These are phyloP conservation scores for Hortaea werneckii DNA, from an alignment of 2,329 filamentous ascomycete species.

Conservation along the genomic window DNA sequence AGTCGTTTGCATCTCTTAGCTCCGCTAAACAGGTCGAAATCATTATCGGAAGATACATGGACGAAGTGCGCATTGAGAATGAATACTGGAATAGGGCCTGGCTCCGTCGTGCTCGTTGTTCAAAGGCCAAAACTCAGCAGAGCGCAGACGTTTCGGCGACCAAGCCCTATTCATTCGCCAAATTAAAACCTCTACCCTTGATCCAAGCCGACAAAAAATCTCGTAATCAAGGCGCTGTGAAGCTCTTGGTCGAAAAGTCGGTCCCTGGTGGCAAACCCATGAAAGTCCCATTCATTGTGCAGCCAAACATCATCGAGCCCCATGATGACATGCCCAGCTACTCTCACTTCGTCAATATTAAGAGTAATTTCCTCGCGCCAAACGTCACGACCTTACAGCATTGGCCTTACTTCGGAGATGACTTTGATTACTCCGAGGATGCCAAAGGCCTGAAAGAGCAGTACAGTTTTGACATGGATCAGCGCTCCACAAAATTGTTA, in stretches of 20 bases:
- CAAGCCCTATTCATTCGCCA: slow-evolving; percentile 8
- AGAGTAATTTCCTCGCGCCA: slow-evolving; percentile 31
- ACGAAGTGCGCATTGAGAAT: slow-evolving; percentile 19
- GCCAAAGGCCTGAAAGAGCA: slow-evolving; percentile 19
- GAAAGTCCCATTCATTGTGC: slow-evolving; percentile 2
- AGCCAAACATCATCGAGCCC: slow-evolving; percentile 4
- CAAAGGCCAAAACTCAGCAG: not conserved
- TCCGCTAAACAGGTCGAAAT: slow-evolving; percentile 12
- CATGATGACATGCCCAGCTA: slow-evolving; percentile 27
- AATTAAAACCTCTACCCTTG: slow-evolving; percentile 7
- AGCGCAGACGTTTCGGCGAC: not conserved
- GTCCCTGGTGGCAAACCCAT: not conserved
- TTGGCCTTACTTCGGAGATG: slow-evolving; percentile 31
- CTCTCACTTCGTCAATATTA: slow-evolving; percentile 33
- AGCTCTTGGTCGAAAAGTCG: not conserved
- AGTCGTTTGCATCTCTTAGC: not conserved
- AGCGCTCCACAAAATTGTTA: slow-evolving; percentile 22
- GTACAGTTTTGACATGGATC: slow-evolving; percentile 21
- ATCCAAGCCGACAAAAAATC: not conserved
- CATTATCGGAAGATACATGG: slow-evolving; percentile 15
- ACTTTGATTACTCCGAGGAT: slow-evolving; percentile 21
- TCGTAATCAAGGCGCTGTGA: not conserved
- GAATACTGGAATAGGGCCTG: slow-evolving; percentile 15
- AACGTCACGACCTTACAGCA: slow-evolving; percentile 33
- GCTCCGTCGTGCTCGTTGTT: slow-evolving; percentile 13